Evolutionary conservation across 192 early-diverging fungal genomes (phyloP), one percentile per base, ranked within the genome.

Genomic region (Coemansia sp.): DNA sequence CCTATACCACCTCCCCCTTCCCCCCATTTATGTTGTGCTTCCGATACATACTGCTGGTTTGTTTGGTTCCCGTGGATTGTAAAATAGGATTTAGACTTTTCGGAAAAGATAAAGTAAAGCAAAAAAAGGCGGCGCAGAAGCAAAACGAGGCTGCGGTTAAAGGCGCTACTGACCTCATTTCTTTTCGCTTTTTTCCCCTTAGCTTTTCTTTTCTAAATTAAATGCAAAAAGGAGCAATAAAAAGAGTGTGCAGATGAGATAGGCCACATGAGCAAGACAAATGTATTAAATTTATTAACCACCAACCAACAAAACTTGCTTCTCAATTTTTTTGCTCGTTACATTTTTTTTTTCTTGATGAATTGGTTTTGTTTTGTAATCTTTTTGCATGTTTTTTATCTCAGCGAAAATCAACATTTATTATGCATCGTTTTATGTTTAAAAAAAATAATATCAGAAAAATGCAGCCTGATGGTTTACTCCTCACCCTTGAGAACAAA

Each of bases 171-270:
- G 42, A 45, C 42, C 42, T 45, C 17, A 16, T 16, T 16, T 45
- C 14, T 45, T 12, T 16, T 0, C 51, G 25, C 18, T 22, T 3
- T 22, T 54, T 16, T 54, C 29, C 29, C 25, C 29, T 54, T 22
- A 11, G 29, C 51, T 54, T 54, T 54, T 54, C 7, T 16, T 59
- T 42, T 40, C 17, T 59, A 59, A 40, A 59, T 59, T 59, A 36
- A 59, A 59, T 59, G 55, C 55, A 32, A 56, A 56, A 32, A 45
- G 42, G 42, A 45, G 42, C 42, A 45, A 54, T 22, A 14, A 54
- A 34, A 42, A 45, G 34, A 36, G 58, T 60, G 34, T 60, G 33
- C 38, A 60, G 38, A 22, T 16, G 29, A 60, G 12, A 36, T 60
- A 32, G 8, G 18, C 55, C 55, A 56, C 55, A 56, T 56, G 55